Evolutionary conservation across 1,139 yeast species (phyloP).

Genomic region (Zygoascus meyerae): DNA sequence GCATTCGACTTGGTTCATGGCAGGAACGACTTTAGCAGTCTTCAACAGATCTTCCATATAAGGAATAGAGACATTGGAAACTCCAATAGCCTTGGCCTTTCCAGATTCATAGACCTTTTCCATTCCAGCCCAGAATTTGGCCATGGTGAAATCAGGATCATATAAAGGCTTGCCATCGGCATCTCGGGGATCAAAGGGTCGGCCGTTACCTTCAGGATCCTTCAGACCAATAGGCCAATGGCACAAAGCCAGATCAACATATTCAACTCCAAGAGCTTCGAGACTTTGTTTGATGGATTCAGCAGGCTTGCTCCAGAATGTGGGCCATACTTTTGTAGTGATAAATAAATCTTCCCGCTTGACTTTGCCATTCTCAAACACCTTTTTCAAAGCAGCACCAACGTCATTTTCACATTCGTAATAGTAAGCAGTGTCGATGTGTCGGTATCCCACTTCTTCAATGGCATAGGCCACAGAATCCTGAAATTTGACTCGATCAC

Average conservation of each 20-base stretch:
- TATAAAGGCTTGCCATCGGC: slow-evolving; percentile 42
- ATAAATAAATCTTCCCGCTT: slow-evolving; percentile 42
- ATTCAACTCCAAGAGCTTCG: slow-evolving; percentile 48
- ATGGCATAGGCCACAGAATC: slow-evolving; percentile 13
- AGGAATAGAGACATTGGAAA: slow-evolving; percentile 43
- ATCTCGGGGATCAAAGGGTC: slow-evolving; percentile 36
- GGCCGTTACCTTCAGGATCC: slow-evolving; percentile 36
- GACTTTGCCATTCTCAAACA: slow-evolving; percentile 19
- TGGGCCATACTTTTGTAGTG: slow-evolving; percentile 41
- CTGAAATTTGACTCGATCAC: slow-evolving; percentile 4
- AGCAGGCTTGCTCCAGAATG: slow-evolving; percentile 8
- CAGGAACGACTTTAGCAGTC: slow-evolving; percentile 47
- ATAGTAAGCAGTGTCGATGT: slow-evolving; percentile 54
- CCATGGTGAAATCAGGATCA: slow-evolving; percentile 41
- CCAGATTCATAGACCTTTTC: slow-evolving; percentile 45
- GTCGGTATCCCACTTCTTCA: slow-evolving; percentile 43
- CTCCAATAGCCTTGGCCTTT: slow-evolving; percentile 55
- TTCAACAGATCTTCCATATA: slow-evolving; percentile 45
- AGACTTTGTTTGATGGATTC: slow-evolving; percentile 38
- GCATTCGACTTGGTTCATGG: slow-evolving; percentile 65
- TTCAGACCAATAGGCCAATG: slow-evolving; percentile 57
- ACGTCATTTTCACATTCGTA: slow-evolving; percentile 51
- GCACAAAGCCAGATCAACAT: slow-evolving; percentile 63
- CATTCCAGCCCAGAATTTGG: slow-evolving; percentile 52
- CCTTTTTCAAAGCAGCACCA: slow-evolving; percentile 37